phyloP scores from a whole-genome alignment of 2,329 filamentous ascomycete genomes.

The Aphanocladium album region DNA sequence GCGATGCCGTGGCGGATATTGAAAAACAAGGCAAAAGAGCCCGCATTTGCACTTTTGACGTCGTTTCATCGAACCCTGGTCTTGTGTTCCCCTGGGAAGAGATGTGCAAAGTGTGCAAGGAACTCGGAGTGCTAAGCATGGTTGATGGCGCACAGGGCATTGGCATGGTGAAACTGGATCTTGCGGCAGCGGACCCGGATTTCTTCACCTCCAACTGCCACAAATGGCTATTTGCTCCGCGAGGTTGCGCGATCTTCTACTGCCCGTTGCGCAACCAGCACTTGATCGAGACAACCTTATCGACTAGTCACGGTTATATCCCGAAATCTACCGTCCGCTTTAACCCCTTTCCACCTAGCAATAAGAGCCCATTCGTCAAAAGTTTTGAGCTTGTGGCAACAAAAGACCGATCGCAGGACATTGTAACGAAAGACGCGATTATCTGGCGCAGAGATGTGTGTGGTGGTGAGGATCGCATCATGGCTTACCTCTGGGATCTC shows the following conservation, averaged over 20 bases:
- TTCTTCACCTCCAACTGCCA: conserved; percentile 86
- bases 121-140: conserved; percentile 63
- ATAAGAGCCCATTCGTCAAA: conserved; percentile 56
- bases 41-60: conserved; percentile 67
- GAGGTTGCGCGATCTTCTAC: conserved; percentile 76
- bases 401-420: conserved; percentile 64
- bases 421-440: conserved; percentile 67
- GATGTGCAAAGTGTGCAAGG: conserved; percentile 58
- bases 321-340: conserved; percentile 33
- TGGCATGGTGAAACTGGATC: conserved; percentile 70
- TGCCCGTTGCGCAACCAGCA: conserved; percentile 71
- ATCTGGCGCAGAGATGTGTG: conserved; percentile 63
- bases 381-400: conserved; percentile 78
- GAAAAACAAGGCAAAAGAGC: conserved; percentile 55
- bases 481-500: conserved; percentile 56
- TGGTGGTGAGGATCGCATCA: conserved; percentile 68
- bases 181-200: conserved; percentile 65
- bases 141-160: conserved; percentile 83
- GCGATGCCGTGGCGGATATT: conserved; percentile 49
- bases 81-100: conserved; percentile 73
- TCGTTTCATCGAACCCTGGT: conserved; percentile 72
- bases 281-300: conserved; percentile 67
- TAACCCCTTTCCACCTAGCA: conserved; percentile 38
- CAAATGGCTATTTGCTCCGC: conserved; percentile 83
- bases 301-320: conserved; percentile 75